A percentile compares a stretch with the other conserved stretches of the same genome.
Evolutionary conservation across 768 basidiomycete genomes (phyloP).

Genomic region (Lentinus brumalis): DNA sequence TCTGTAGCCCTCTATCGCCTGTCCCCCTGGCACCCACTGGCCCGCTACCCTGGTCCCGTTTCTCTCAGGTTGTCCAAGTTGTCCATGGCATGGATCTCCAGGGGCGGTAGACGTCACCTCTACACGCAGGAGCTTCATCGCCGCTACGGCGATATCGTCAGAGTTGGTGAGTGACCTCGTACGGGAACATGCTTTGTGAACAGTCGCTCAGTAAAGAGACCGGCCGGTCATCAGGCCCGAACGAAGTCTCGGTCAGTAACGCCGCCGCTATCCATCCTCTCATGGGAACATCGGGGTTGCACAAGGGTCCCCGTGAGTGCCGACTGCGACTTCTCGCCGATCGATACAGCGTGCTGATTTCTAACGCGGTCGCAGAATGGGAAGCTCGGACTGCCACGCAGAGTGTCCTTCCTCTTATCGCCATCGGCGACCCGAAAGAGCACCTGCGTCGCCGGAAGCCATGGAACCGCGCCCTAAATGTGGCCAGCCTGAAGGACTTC

Average conservation of each 20-base stretch:
- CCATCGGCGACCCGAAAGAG: constrained; percentile 32
- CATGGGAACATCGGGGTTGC: constrained; percentile 26
- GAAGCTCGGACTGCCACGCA: constrained; percentile 15
- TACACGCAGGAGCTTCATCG: constrained; percentile 25
- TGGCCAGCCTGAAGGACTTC: constrained; percentile 37
- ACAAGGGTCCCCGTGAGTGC: constrained; percentile 28
- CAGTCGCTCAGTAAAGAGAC: background rate
- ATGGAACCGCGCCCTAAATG: constrained; percentile 43
- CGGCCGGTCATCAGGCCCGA: constrained; percentile 23
- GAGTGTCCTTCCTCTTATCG: constrained; percentile 29
- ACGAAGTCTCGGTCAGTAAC: constrained; percentile 26
- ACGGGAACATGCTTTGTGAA: background rate
- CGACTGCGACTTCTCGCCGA: background rate
- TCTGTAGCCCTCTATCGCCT: constrained; percentile 22
- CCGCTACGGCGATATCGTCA: constrained; percentile 26
- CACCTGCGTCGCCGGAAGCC: constrained; percentile 40
- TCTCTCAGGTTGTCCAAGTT: constrained; percentile 18
- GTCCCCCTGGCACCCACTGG: constrained; percentile 27
- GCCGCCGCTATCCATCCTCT: constrained; percentile 21
- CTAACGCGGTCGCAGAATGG: constrained; percentile 11
- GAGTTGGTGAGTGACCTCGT: constrained; percentile 22
- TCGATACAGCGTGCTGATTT: constrained; percentile 2
- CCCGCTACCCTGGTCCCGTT: constrained; percentile 24
- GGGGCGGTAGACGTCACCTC: constrained; percentile 22
- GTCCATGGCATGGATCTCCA: constrained; percentile 18